phyloP scores from a whole-genome alignment of 169 alveolate species.

The Plasmodium adleri region DNA sequence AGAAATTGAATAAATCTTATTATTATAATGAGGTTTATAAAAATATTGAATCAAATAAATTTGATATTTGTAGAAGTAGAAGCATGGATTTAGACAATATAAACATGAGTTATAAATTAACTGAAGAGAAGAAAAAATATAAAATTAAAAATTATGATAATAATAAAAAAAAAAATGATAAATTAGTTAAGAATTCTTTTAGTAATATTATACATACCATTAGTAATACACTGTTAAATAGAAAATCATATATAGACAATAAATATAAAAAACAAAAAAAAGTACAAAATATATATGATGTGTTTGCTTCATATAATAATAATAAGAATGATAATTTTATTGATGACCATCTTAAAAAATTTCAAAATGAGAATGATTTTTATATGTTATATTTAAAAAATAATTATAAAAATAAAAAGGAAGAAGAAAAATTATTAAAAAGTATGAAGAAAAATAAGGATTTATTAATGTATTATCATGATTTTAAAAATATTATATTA shows the following conservation, averaged over 20 bases:
- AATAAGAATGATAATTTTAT: slow-evolving; percentile 10
- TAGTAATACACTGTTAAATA: slow-evolving; percentile 21
- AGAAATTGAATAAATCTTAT: no score
- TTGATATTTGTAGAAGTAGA: background rate
- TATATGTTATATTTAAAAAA: background rate
- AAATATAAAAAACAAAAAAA: no score
- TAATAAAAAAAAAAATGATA: slow-evolving; percentile 2
- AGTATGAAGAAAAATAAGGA: slow-evolving; percentile 32
- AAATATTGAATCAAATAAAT: background rate
- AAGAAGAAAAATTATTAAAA: slow-evolving; percentile 15
- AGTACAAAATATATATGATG: no score
- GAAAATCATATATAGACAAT: background rate
- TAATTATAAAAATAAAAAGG: background rate
- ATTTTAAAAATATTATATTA: slow-evolving; percentile 46
- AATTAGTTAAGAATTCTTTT: slow-evolving; percentile 34
- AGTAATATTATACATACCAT: slow-evolving; percentile 45
- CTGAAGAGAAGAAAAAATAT: background rate
- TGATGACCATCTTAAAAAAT: background rate
- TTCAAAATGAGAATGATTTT: slow-evolving; percentile 1
- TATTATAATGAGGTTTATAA: background rate
- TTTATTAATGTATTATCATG: slow-evolving; percentile 66
- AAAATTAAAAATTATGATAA: background rate
- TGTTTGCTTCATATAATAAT: background rate
- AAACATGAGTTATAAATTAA: no score
- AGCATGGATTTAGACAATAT: background rate